Evolutionary conservation across 192 early-diverging fungal genomes (phyloP), one percentile per base, ranked within the genome.

Genomic region (Linnemannia hyalina): DNA sequence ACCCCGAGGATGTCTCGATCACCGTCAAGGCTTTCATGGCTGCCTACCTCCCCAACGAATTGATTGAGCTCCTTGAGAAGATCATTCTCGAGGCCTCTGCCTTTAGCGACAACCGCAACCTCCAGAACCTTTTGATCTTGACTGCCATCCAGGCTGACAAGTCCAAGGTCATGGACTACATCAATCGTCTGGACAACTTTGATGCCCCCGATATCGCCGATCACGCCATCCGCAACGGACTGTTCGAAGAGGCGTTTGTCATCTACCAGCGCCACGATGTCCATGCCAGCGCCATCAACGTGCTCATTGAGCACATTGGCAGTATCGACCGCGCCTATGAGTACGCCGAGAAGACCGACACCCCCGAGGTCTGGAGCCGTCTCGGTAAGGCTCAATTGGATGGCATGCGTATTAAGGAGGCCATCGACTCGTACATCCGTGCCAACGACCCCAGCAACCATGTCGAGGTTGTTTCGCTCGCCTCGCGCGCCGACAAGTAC

Each of bases 21-120:
- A 96, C 98, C 26, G 98, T 99, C 74, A 99, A 98, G 91, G 98
- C 98, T 0, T 99, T 99, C 77, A 99, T 99, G 97, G 95, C 94
- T 26, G 98, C 98, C 46, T 96, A 96, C 75, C 92, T 99, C 23
- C 97, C 98, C 13, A 94, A 97, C 65, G 98, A 99, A 89, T 92
- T 99, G 73, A 99, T 99, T 79, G 98, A 98, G 90, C 91, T 99
- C 8, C 90, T 99, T 73, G 98, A 99, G 89, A 98, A 98, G 92
- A 92, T 99, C 81, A 96, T 99, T 11, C 90, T 99, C 60, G 98
- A 99, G 88, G 93, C 94, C 71, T 93, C 96, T 40, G 92, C 96
- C 13, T 99, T 99, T 84, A 96, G 93, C 82, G 98, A 99, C 89
- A 97, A 99, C 92, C 92, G 95, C 80, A 98, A 97, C 78, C 91